phyloP scores from a whole-genome alignment of 2,329 filamentous ascomycete genomes.

The Grosmannia serpens region DNA sequence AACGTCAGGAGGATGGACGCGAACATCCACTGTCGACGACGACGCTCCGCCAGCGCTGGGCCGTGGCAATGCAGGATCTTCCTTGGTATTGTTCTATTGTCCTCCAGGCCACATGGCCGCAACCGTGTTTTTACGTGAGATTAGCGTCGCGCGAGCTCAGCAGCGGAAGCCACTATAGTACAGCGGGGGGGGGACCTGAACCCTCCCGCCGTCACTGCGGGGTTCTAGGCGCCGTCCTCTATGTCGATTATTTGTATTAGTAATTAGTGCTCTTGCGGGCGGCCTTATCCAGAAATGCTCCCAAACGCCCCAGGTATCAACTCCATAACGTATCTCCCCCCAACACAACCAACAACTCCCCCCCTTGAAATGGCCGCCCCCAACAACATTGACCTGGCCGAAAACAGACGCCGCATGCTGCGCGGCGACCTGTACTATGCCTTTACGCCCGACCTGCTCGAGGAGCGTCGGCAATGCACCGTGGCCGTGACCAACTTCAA shows the following conservation, averaged over 20 bases:
- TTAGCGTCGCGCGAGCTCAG: too few species aligned
- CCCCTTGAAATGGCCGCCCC: neutral
- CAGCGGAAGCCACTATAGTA: too few species aligned
- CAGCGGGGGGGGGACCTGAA: too few species aligned
- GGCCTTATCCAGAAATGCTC: too few species aligned
- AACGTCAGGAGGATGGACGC: too few species aligned
- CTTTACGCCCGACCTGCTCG: constrained; percentile 57
- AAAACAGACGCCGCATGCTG: constrained; percentile 46
- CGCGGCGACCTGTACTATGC: constrained; percentile 63
- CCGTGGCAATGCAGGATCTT: neutral
- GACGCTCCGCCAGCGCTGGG: too few species aligned
- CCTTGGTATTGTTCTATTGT: neutral
- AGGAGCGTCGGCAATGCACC: constrained; percentile 50
- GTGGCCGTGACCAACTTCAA: constrained; percentile 54
- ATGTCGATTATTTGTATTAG: neutral
- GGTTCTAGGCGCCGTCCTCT: neutral
- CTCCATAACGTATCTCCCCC: neutral
- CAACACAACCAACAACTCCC: neutral
- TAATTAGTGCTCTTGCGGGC: neutral
- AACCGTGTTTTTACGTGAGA: neutral
- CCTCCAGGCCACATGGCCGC: neutral
- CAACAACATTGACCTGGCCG: constrained; percentile 24
- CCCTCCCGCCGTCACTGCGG: too few species aligned
- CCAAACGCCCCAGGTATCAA: too few species aligned
- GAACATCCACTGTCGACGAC: too few species aligned